Base-by-base conservation (phyloP, 2,329 filamentous ascomycete genomes). In the Dothidotthia symphoricarpi region DNA sequence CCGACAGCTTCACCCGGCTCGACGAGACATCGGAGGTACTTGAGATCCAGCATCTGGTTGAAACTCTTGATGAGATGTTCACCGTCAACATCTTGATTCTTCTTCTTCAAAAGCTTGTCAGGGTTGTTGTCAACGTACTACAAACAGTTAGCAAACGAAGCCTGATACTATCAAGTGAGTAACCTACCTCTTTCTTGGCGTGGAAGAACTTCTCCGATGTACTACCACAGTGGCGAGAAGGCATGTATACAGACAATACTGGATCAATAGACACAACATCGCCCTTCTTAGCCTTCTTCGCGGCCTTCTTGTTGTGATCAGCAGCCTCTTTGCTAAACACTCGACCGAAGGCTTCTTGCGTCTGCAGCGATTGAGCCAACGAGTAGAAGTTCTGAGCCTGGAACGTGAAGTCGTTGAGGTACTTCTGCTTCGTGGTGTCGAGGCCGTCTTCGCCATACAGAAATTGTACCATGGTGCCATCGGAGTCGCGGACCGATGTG, bases 1-100 rank as follows among this genome's bases (percentile, higher is more conserved):
- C 93, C 93, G 16, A 98, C 90, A 16, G 93, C 91, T 71, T 98
- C 94, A 30, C 93, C 93, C 17, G 93, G 88, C 57, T 98, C 91
- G 16, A 96, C 86, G 7, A 96, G 77, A 2, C 90, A 95, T 53
- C 85, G 85, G 51, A 97, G 76, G 61, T 97, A 98, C 66, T 97
- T 95, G 63, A 94, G 83, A 46, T 91, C 85, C 61, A 97, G 82
- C 32, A 97, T 77, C 42, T 82, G 81, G 63, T 94, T 85, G 46
- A 91, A 93, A 15, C 82, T 84, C 69, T 86, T 89, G 43, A 58
- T 61, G 29, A 64, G 46, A 4, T 76, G 71, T 36, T 79, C 68
- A 49, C 67, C 73, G 49, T 69, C 56, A 46, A 66, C 62, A 43
- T 74, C 55, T 49, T 74, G 73, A 63, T 78, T 80, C 71, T 81